A percentile compares a stretch with the other conserved stretches of the same genome.
phyloP scores from a whole-genome alignment of 768 basidiomycete species.

The Sporobolomyces pararoseus region DNA sequence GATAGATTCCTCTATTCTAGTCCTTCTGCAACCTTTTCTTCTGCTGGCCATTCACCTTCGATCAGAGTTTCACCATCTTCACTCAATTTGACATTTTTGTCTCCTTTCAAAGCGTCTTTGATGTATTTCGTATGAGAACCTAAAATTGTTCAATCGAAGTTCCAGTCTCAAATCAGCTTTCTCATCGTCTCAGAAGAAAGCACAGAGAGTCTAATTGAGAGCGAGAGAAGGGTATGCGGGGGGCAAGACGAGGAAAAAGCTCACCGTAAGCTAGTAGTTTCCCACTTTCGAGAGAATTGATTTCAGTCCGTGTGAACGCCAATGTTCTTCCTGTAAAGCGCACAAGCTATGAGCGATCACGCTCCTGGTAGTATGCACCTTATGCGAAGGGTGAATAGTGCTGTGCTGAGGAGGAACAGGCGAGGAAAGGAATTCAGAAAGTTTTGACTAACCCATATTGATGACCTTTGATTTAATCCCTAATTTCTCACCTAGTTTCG shows the following conservation, averaged over 20 bases:
- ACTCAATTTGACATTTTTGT: constrained; percentile 39
- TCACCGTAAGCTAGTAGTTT: constrained; percentile 41
- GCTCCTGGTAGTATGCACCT: too few relatives aligned
- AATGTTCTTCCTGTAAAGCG: constrained; percentile 39
- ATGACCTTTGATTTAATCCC: constrained; percentile 33
- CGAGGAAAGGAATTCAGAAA: too few relatives aligned
- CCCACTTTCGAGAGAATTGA: constrained; percentile 24
- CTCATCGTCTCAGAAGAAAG: background rate
- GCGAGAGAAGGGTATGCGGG: background rate
- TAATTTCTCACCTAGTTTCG: constrained; percentile 34
- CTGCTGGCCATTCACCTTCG: constrained; percentile 22
- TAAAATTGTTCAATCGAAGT: too few relatives aligned
- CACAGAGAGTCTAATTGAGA: background rate
- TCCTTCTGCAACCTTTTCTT: background rate
- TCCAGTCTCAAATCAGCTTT: too few relatives aligned
- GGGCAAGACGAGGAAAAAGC: background rate
- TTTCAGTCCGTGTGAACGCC: constrained; percentile 41
- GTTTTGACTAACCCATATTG: constrained; percentile 30
- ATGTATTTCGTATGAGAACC: constrained; percentile 45
- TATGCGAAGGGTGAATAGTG: too few relatives aligned
- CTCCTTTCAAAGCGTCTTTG: constrained; percentile 32
- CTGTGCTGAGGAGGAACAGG: too few relatives aligned
- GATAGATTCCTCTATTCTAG: too few relatives aligned
- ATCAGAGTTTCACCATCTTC: constrained; percentile 39
- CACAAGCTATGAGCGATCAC: background rate